Evolutionary conservation across 2,329 filamentous ascomycete species (phyloP).

Genomic region (Arthrobotrys sinensis): DNA sequence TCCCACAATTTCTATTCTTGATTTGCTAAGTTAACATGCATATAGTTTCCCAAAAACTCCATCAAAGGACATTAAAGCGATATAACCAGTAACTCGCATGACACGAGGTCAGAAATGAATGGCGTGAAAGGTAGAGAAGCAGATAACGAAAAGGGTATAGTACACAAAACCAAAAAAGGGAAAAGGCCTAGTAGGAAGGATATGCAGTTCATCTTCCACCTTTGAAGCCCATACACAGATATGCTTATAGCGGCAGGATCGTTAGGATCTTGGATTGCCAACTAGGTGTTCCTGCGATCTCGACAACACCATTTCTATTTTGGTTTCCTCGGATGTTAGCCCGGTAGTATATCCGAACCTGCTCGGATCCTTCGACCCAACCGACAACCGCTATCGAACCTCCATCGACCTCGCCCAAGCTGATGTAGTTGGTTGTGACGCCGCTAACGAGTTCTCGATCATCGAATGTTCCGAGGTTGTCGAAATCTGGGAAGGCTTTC

Average conservation of each 20-base stretch:
- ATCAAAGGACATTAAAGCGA: slow-evolving; percentile 3
- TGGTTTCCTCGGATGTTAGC: slow-evolving; percentile 27
- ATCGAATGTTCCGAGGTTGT: slow-evolving; percentile 45
- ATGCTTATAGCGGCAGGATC: slow-evolving; percentile 6
- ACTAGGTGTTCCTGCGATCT: slow-evolving; percentile 35
- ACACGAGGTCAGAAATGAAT: not conserved
- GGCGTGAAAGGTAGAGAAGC: slow-evolving; percentile 17
- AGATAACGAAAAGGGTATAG: slow-evolving; percentile 25
- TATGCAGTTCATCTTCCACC: not conserved
- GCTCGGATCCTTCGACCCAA: slow-evolving; percentile 36
- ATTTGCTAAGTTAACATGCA: slow-evolving; percentile 1
- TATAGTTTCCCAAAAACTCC: slow-evolving; percentile 26
- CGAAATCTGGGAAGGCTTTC: slow-evolving; percentile 29
- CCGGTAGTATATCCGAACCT: slow-evolving; percentile 51
- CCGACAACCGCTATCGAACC: slow-evolving; percentile 37
- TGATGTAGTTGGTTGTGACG: slow-evolving; percentile 22
- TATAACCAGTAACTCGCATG: not conserved
- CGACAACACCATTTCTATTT: slow-evolving; percentile 36
- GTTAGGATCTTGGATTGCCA: slow-evolving; percentile 32
- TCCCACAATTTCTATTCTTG: slow-evolving; percentile 9
- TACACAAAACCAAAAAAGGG: slow-evolving; percentile 9
- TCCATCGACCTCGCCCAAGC: slow-evolving; percentile 41
- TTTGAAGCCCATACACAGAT: not conserved
- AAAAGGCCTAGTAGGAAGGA: not conserved
- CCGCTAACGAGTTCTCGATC: slow-evolving; percentile 24